Conservation (phyloP, 176 grass and related monocot genomes). For the Ananas comosus region DNA sequence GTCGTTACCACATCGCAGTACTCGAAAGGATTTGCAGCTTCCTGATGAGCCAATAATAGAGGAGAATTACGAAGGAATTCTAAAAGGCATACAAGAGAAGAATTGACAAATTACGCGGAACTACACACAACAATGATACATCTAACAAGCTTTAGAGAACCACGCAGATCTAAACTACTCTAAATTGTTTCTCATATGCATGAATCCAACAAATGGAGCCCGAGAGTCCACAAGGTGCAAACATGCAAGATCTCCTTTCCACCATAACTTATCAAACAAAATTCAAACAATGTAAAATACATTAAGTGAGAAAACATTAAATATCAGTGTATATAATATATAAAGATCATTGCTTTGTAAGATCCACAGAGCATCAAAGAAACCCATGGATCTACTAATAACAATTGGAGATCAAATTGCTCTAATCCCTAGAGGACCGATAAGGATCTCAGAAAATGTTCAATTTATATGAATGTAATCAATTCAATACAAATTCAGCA, state of each 20-base stretch:
- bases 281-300: neutral
- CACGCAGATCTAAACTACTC: neutral
- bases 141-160: neutral
- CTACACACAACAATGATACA: neutral
- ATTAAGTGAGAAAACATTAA: neutral
- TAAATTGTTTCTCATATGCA: neutral
- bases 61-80: slow-evolving; percentile 1
- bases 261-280: too few relatives aligned
- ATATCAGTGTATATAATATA: neutral
- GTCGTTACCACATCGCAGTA: slow-evolving; percentile 92
- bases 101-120: too few relatives aligned
- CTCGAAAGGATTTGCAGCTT: slow-evolving; percentile 93
- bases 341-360: neutral
- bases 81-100: neutral
- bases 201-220: neutral
- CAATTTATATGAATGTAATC: too few relatives aligned
- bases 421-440: neutral
- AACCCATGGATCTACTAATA: neutral
- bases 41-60: slow-evolving; percentile 29
- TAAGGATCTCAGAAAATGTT: neutral
- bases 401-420: neutral
- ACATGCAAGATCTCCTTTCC: too few relatives aligned
- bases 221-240: neutral
- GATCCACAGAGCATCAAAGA: neutral
- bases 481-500: too few relatives aligned